Percentiles rank a stretch among this genome's conserved stretches.
phyloP scores from a whole-genome alignment of 345 rosid genomes.

The Melaleuca alternifolia region DNA sequence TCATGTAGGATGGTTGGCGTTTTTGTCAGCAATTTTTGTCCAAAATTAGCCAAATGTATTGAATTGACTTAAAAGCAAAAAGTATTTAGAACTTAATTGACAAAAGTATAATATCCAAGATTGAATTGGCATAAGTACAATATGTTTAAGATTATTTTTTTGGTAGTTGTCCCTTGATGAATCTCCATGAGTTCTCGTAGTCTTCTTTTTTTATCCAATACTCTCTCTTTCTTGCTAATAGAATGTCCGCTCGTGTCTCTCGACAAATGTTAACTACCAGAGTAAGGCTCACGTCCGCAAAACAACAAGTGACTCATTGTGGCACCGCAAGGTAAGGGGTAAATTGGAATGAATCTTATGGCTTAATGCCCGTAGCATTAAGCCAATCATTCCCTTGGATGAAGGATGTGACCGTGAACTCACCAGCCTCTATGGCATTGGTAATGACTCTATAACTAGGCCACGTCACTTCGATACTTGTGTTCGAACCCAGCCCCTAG shows the following conservation, averaged over 20 bases:
- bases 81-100: no score
- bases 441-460: conserved; percentile 49
- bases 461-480: conserved; percentile 59
- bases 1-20: no score
- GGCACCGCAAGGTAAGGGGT: not conserved
- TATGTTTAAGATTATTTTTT: no score
- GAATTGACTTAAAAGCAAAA: no score
- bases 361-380: conserved; percentile 19
- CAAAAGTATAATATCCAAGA: no score
- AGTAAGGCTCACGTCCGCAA: not conserved
- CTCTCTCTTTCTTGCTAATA: not conserved
- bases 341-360: not conserved
- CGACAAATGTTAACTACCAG: no score
- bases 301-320: not conserved
- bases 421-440: conserved; percentile 33
- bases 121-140: no score
- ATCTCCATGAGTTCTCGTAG: not conserved
- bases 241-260: no score
- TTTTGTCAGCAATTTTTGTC: no score
- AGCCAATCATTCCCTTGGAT: conserved; percentile 61
- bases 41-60: no score
- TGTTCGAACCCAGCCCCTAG: conserved; percentile 54
- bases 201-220: no score
- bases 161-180: no score
- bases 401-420: conserved; percentile 49